These are phyloP conservation scores for Microbotryum lychnidis-dioicae DNA, from an alignment of 1,284 basidiomycete genomes.

Conservation along the genomic window DNA sequence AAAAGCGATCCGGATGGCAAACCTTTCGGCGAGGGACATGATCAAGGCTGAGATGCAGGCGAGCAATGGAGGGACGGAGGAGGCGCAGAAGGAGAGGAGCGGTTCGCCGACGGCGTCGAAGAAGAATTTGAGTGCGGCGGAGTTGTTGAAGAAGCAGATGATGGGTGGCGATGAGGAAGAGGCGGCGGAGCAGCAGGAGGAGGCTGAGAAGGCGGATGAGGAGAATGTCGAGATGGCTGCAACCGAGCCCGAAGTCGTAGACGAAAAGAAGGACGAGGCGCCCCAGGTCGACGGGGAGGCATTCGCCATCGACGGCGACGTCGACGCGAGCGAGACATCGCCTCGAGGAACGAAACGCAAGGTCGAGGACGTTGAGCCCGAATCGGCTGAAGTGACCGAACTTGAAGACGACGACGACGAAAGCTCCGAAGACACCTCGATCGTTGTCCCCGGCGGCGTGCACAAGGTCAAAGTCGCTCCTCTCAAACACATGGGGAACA, in stretches of 20 bases:
- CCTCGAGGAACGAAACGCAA: conserved; percentile 61
- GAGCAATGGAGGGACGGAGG: conserved; percentile 34
- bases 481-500: conserved; percentile 51
- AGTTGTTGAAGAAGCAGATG: conserved; percentile 23
- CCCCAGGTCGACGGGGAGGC: conserved; percentile 19
- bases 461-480: conserved; percentile 35
- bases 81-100: background rate
- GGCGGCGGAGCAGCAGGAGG: conserved; percentile 3
- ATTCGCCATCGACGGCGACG: conserved; percentile 3
- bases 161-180: conserved; percentile 12
- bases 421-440: conserved; percentile 36
- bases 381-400: conserved; percentile 9
- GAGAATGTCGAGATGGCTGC: conserved; percentile 12
- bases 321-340: conserved; percentile 15
- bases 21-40: conserved; percentile 88
- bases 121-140: background rate
- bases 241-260: conserved; percentile 11
- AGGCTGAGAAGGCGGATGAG: conserved; percentile 34
- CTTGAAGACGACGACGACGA: conserved; percentile 33
- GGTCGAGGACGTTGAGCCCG: conserved; percentile 46
- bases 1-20: conserved; percentile 83
- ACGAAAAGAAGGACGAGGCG: conserved; percentile 21
- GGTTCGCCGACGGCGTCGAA: background rate
- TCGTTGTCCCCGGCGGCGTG: conserved; percentile 25
- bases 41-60: conserved; percentile 80